A percentile compares a stretch with the other conserved stretches of the same genome.
Conservation (phyloP, 768 basidiomycete species). For the Boletus rubescentipes region DNA sequence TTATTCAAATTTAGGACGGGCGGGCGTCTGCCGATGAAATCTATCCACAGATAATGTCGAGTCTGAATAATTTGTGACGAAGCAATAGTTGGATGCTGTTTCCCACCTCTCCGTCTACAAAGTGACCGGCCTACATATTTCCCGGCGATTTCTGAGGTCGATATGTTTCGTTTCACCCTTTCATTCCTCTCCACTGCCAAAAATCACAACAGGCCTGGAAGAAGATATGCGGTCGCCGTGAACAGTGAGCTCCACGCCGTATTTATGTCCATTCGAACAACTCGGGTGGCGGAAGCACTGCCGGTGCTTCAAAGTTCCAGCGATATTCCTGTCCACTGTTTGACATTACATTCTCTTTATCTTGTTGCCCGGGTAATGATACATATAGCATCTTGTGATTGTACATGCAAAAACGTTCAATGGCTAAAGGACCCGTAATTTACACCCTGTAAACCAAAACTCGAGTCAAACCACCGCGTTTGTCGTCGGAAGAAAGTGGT, state of each 20-base stretch:
- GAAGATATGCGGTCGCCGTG: background rate
- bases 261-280: background rate
- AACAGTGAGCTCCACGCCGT: background rate
- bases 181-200: too few relatives aligned
- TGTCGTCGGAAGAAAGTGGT: background rate
- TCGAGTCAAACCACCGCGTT: background rate
- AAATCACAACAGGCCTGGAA: too few relatives aligned
- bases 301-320: too few relatives aligned
- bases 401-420: slow-evolving; percentile 21
- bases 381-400: slow-evolving; percentile 19
- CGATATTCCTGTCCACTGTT: background rate
- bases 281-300: background rate
- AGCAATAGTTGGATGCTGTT: too few relatives aligned
- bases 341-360: slow-evolving; percentile 3
- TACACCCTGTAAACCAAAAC: slow-evolving; percentile 36
- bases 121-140: too few relatives aligned
- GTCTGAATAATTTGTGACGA: too few relatives aligned
- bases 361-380: slow-evolving; percentile 14
- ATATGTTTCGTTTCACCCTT: background rate
- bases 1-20: too few relatives aligned
- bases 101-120: too few relatives aligned
- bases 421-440: slow-evolving; percentile 8
- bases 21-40: too few relatives aligned
- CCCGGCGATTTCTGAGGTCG: too few relatives aligned
- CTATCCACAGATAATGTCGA: too few relatives aligned